These are phyloP conservation scores for Hemerocallis citrina DNA, from an alignment of 106 monocot species.

Conservation along the genomic window DNA sequence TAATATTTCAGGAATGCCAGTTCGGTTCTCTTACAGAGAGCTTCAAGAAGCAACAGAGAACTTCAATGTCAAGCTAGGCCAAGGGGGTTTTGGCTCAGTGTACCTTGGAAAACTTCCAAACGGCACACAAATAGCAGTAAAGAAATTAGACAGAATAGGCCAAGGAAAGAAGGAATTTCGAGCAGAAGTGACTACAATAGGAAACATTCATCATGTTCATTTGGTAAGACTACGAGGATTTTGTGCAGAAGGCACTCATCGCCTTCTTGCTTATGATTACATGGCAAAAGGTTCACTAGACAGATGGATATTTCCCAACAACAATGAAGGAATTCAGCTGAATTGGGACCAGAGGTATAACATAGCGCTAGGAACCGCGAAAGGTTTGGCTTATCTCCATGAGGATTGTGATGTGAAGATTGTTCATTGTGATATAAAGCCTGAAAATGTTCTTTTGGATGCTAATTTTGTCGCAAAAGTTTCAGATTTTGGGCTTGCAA, in stretches of 20 bases:
- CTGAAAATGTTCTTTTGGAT: slow-evolving; percentile 58
- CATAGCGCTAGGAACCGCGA: slow-evolving; percentile 57
- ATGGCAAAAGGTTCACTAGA: slow-evolving; percentile 44
- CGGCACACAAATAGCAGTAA: slow-evolving; percentile 43
- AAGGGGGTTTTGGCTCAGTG: slow-evolving; percentile 79
- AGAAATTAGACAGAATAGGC: slow-evolving; percentile 50
- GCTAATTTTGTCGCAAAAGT: slow-evolving; percentile 46
- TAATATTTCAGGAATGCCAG: slow-evolving; percentile 47
- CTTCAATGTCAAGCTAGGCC: slow-evolving; percentile 58
- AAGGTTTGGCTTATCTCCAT: slow-evolving; percentile 56
- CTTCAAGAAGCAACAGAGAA: slow-evolving; percentile 58
- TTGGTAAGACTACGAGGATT: slow-evolving; percentile 69
- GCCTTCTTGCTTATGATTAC: slow-evolving; percentile 60
- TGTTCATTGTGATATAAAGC: slow-evolving; percentile 64
- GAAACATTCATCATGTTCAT: slow-evolving; percentile 71
- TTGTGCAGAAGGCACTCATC: slow-evolving; percentile 47
- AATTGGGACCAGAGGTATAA: slow-evolving; percentile 42
- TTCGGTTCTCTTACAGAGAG: slow-evolving; percentile 51
- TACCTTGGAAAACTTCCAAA: slow-evolving; percentile 60
- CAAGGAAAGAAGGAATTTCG: slow-evolving; percentile 66
- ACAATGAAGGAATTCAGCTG: slow-evolving; percentile 10
- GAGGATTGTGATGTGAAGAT: slow-evolving; percentile 59
- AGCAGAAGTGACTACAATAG: slow-evolving; percentile 53
- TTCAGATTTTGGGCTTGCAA: slow-evolving; percentile 64
- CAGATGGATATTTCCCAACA: slow-evolving; percentile 41